These are phyloP conservation scores for Berberis vulgaris DNA, from an alignment of 164 flowering plant genomes.

Conservation along the genomic window DNA sequence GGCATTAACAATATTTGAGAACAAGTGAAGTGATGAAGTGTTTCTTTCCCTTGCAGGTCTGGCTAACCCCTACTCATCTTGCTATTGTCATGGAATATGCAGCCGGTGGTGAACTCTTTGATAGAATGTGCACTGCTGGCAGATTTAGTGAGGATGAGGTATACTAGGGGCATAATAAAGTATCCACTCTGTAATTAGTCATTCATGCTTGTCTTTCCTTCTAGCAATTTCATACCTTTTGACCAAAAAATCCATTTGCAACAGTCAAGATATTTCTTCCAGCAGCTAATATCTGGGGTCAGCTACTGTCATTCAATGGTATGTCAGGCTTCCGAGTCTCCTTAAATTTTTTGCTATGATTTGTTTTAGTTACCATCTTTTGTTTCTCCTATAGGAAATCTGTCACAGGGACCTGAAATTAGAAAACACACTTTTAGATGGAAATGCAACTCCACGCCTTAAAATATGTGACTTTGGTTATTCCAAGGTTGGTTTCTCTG, in stretches of 20 bases:
- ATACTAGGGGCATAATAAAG: background rate
- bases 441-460: background rate
- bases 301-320: too few relatives aligned
- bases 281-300: too few relatives aligned
- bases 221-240: too few relatives aligned
- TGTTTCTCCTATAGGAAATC: too few relatives aligned
- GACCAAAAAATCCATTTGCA: too few relatives aligned
- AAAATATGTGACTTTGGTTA: conserved; percentile 3
- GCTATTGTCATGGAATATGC: conserved; percentile 93
- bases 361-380: too few relatives aligned
- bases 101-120: conserved; percentile 80
- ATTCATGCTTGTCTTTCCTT: background rate
- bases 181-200: background rate
- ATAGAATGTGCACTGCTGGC: conserved; percentile 71
- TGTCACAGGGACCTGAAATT: too few relatives aligned
- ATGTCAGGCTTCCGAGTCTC: too few relatives aligned
- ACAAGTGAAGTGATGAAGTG: background rate
- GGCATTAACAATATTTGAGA: background rate
- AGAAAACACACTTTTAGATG: background rate
- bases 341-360: too few relatives aligned
- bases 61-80: conserved; percentile 72
- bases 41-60: conserved; percentile 33
- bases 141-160: conserved; percentile 91
- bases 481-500: background rate
- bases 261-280: too few relatives aligned